Base-by-base conservation (phyloP, 495 filamentous ascomycete genomes). In the Pyrenula aspistea region DNA sequence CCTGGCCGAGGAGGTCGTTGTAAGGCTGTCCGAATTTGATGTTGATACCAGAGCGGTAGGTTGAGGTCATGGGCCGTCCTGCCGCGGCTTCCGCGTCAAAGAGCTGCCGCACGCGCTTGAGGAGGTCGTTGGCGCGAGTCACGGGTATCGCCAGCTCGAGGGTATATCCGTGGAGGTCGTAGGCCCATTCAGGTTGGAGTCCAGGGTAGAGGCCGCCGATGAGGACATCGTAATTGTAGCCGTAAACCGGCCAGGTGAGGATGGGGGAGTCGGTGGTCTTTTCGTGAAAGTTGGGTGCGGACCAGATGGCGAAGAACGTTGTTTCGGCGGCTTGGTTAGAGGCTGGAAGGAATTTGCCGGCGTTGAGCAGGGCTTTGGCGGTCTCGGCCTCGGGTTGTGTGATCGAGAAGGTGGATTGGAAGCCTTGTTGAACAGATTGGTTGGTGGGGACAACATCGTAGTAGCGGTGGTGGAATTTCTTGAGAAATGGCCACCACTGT, bases 341-440 rank as follows among this genome's bases (percentile, higher is more conserved):
- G 19, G 73, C 71, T 19, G 73, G 55, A 2, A 75, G 66, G 56
- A 68, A 70, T 55, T 77, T 77, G 23, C 75, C 73, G 58, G 67
- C 70, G 59, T 77, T 69, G 42, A 77, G 72, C 25, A 74, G 59
- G 19, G 67, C 62, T 22, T 62, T 64, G 2, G 75, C 75, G 12
- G 71, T 60, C 49, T 62, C 49, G 4, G 68, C 75, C 54, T 77
- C 73, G 49, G 72, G 42, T 12, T 68, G 63, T 0, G 73, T 73
- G 24, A 76, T 59, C n/a, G 71, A 75, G 59, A 77, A 77, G 1
- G 75, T 77, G 61, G 73, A 75, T 56, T 77, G 75, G 57, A 76
- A 77, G 4, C 73, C 75, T 56, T 76, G 56, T 55, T 77, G 75
- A 48, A 58, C 23, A 54, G 67, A 70, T 0, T 65, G 62, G 25